Evolutionary conservation across 495 filamentous ascomycete genomes (phyloP).

Genomic region (Neurospora sp.): DNA sequence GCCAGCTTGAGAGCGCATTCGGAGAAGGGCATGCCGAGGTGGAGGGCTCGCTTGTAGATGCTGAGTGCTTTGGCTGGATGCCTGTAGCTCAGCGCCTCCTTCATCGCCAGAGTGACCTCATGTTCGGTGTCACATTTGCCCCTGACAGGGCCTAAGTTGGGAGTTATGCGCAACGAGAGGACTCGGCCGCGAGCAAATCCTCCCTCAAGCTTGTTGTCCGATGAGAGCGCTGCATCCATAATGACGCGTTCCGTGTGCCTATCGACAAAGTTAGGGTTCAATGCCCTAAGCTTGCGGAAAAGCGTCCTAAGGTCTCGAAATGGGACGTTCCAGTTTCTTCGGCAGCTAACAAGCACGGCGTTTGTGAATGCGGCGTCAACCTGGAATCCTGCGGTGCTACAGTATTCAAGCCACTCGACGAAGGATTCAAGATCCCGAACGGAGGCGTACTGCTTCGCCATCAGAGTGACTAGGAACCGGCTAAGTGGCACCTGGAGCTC

Average conservation of each 20-base stretch:
- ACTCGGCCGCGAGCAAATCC: conserved; percentile 11
- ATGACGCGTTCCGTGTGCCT: conserved; percentile 29
- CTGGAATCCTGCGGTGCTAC: conserved; percentile 18
- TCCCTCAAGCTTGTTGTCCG: conserved; percentile 7
- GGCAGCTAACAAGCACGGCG: conserved; percentile 30
- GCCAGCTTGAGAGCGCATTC: conserved; percentile 27
- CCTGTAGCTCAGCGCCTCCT: conserved; percentile 15
- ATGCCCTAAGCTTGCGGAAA: conserved; percentile 19
- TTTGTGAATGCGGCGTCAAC: conserved; percentile 31
- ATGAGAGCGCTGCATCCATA: conserved; percentile 20
- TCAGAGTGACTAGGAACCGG: conserved; percentile 28
- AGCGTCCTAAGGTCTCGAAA: conserved; percentile 29
- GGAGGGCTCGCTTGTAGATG: conserved; percentile 26
- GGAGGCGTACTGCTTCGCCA: conserved; percentile 36
- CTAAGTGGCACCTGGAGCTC: conserved; percentile 24
- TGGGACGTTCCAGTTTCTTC: conserved; percentile 24
- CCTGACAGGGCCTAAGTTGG: conserved; percentile 9
- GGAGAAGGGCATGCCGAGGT: conserved; percentile 22
- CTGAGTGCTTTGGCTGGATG: conserved; percentile 16
- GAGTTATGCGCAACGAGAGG: conserved; percentile 9
- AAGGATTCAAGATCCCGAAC: conserved; percentile 29
- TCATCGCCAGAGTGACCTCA: conserved; percentile 29
- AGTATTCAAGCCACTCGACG: conserved; percentile 29
- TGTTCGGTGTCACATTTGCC: conserved; percentile 16
- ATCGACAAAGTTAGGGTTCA: conserved; percentile 23